Evolutionary conservation across 1,139 yeast genomes (phyloP), one percentile per base, ranked within the genome.

Genomic region (Pichia sp.): DNA sequence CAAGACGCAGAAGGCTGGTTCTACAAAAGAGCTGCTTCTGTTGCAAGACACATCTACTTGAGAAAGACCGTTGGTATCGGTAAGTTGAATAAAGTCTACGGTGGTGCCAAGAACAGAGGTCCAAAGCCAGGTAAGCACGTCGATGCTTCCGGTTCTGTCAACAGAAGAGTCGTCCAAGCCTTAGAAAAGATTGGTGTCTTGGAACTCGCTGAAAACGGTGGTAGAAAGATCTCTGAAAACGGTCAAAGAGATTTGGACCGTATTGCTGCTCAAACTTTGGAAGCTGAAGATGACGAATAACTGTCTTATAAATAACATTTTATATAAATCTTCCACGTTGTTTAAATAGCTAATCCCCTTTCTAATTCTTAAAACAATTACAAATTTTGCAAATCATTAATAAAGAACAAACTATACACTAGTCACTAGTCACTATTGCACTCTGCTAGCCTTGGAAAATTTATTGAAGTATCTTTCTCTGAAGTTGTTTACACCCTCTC

Each of bases 211-310:
- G 88, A 91, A 78, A 90, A 89, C 80, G 98, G 98, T 77, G 99
- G 99, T 77, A 95, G 99, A 86, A 90, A 93, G 81, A 88, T 93
- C 85, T 87, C 98, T 63, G 97, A 90, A 77, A 88, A 90, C 80
- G 99, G 99, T 75, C 98, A 93, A 83, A 91, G 99, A 87, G 99
- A 93, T 83, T 87, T 93, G 82, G 99, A 93, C 82, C 98, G 99
- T 87, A 93, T 93, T 78, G 99, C 99, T 74, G 96, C 96, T 75
- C 97, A 91, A 82, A 89, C 96, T 75, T 84, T 88, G 77, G 96
- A 87, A 80, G 82, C 81, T 72, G 91, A 85, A 71, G 95, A 87
- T 57, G 79, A 76, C 66, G 77, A 75, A 66, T 71, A 73, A 69
- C 62, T 57, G 58, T 59, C 46, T 22, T 43, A 43, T 43, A 43